These are phyloP conservation scores for Penicillium turbatum DNA, from an alignment of 495 filamentous ascomycete genomes.

Conservation along the genomic window DNA sequence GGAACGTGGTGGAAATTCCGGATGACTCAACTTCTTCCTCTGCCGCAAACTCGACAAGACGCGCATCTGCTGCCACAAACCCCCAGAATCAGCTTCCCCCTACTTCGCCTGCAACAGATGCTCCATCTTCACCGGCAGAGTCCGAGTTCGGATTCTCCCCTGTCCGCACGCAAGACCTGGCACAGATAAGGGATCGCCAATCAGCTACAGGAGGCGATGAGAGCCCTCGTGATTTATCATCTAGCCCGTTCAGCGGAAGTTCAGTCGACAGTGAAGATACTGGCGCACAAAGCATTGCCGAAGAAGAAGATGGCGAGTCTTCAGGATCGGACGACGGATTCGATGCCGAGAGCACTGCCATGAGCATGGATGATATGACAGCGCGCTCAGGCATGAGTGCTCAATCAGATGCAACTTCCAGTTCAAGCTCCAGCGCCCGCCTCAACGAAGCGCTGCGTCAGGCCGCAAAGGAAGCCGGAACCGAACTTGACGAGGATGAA, in stretches of 20 bases:
- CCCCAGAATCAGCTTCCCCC: slow-evolving; percentile 37
- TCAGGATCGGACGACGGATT: slow-evolving; percentile 52
- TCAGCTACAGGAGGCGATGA: slow-evolving; percentile 18
- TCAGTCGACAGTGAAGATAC: slow-evolving; percentile 59
- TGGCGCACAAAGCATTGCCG: slow-evolving; percentile 40
- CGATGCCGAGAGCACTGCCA: slow-evolving; percentile 67
- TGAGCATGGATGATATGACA: slow-evolving; percentile 72
- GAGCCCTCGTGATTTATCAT: slow-evolving; percentile 57
- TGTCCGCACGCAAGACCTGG: slow-evolving; percentile 62
- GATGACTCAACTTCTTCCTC: slow-evolving; percentile 86
- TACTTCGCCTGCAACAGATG: slow-evolving; percentile 49
- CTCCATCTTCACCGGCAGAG: slow-evolving; percentile 64
- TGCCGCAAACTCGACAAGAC: slow-evolving; percentile 64
- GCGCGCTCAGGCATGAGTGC: slow-evolving; percentile 56
- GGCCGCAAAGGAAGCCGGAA: slow-evolving; percentile 69
- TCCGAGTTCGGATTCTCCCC: slow-evolving; percentile 59
- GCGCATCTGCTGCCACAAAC: slow-evolving; percentile 58
- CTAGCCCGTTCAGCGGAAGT: slow-evolving; percentile 72
- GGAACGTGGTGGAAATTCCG: slow-evolving; percentile 87
- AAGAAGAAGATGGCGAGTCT: slow-evolving; percentile 47
- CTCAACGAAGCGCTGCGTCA: slow-evolving; percentile 74
- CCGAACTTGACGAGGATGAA: slow-evolving; percentile 53
- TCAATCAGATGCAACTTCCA: slow-evolving; percentile 52
- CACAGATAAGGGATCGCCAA: slow-evolving; percentile 43
- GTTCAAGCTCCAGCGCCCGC: slow-evolving; percentile 59